phyloP scores from a whole-genome alignment of 129 eudicot species.

The Mikania micrantha region DNA sequence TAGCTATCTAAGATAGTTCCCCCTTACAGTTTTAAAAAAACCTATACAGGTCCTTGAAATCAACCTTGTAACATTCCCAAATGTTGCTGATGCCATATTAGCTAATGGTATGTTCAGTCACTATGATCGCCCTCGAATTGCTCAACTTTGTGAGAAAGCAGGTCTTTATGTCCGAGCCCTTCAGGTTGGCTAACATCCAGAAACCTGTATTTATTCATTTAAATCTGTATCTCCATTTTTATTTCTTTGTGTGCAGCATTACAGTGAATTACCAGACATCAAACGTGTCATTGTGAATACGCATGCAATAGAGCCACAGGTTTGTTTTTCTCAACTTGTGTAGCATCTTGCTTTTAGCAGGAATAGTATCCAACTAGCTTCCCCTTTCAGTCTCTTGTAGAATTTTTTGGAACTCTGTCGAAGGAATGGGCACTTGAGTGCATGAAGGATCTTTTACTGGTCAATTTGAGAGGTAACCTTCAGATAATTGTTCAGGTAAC shows the following conservation, averaged over 20 bases:
- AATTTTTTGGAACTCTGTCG: slow-evolving; percentile 93
- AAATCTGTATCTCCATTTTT: neutral
- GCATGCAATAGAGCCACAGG: slow-evolving; percentile 99
- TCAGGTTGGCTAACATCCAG: slow-evolving; percentile 45
- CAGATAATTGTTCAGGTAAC: slow-evolving; percentile 98
- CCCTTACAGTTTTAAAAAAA: neutral
- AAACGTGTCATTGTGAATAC: slow-evolving; percentile 98
- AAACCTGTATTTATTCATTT: neutral
- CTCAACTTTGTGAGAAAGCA: slow-evolving; percentile 99
- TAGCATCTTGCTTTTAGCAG: neutral
- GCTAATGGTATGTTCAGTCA: slow-evolving; percentile 99
- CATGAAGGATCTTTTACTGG: slow-evolving; percentile 96
- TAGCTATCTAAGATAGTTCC: neutral
- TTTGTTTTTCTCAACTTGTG: slow-evolving; percentile 17
- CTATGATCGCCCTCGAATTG: slow-evolving; percentile 94
- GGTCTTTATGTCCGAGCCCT: slow-evolving; percentile 96
- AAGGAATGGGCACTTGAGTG: slow-evolving; percentile 97
- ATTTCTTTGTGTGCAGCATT: slow-evolving; percentile 51
- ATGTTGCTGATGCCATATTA: slow-evolving; percentile 98
- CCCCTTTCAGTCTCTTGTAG: slow-evolving; percentile 80
- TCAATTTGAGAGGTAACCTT: slow-evolving; percentile 96
- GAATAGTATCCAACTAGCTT: slow-evolving; percentile 11
- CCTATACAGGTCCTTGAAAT: slow-evolving; percentile 81
- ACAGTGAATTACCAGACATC: slow-evolving; percentile 84
- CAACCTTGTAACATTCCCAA: slow-evolving; percentile 96